Base-by-base conservation (phyloP, 805 yeast genomes). In the Candida jianshihensis region DNA sequence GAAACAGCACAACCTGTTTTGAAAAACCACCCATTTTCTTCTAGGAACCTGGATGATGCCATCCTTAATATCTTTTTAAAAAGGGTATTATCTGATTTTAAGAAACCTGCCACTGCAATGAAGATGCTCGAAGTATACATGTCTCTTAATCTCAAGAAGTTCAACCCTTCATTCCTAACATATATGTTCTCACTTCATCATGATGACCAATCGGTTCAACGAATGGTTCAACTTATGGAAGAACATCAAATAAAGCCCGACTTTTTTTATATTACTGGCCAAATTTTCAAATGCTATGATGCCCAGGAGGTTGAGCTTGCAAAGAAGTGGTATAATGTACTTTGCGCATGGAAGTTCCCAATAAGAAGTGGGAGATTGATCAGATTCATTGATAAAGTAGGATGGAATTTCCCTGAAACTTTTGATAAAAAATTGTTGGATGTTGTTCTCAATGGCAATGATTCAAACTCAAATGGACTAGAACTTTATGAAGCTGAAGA, bases 41-140 rank as follows among this genome's bases (percentile, higher is more conserved):
- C 36, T 13, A 17, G n/a, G 5, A 36, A 38, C 5, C 10, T 47
- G 22, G 54, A 49, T 39, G 43, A 40, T 16, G 44, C 30, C 4
- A 32, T 52, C 2, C 11, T 44, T 5, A 46, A 47, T 16, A 19
- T 41, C 8, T 48, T 52, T 19, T 28, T 50, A 12, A 35, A 38
- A 14, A 33, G 32, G 17, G 27, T 37, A 1, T 33, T 50, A 14
- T 22, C 31, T 14, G 35, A 33, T 18, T 19, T 34, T 5, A 20
- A 32, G 3, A 37, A 38, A 20, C 49, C 51, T 9, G 21, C 33
- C 2, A 14, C 40, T 12, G 52, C 55, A 3, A 31, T 44, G 10
- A 9, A 24, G 4, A 40, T 52, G 37, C 34, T 50, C 9, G 41
- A 19, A n/a, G 22, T 14, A 6, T 50, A 34, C 31, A 16, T 52